Evolutionary conservation across 2,329 filamentous ascomycete species (phyloP).

Genomic region (Alternaria infectoria): DNA sequence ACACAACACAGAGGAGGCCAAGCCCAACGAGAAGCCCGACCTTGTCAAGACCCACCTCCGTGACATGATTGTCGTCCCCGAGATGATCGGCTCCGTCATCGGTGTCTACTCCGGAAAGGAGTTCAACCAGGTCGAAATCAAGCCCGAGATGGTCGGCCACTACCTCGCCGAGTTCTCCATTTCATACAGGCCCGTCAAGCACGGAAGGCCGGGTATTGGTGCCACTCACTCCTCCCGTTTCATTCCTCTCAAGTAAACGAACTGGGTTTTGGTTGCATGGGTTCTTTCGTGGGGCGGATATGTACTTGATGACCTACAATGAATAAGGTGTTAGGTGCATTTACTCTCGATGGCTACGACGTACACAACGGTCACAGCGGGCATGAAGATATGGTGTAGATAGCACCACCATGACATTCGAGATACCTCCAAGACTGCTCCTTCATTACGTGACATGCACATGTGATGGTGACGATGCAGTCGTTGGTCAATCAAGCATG

Average conservation of each 20-base stretch:
- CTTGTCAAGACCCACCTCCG: constrained; percentile 99
- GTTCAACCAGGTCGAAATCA: constrained; percentile 99
- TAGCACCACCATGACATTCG: constrained; percentile 39
- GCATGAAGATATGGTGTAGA: constrained; percentile 41
- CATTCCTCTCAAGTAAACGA: constrained; percentile 96
- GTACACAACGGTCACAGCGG: constrained; percentile 36
- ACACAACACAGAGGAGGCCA: constrained; percentile 35
- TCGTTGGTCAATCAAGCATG: neutral
- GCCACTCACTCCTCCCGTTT: constrained; percentile 99
- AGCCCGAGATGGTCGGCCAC: constrained; percentile 99
- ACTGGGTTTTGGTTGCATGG: constrained; percentile 50
- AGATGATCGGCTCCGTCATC: constrained; percentile 99
- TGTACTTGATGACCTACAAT: constrained; percentile 51
- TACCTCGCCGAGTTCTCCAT: constrained; percentile 99
- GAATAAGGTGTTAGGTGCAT: constrained; percentile 50
- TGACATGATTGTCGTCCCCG: constrained; percentile 99
- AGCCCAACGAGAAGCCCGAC: constrained; percentile 98
- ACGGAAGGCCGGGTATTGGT: constrained; percentile 99
- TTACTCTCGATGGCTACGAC: constrained; percentile 42
- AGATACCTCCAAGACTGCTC: constrained; percentile 32
- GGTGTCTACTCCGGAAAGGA: constrained; percentile 99
- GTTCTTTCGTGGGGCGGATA: constrained; percentile 45
- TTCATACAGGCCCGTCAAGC: constrained; percentile 99
- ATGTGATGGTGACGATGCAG: neutral
- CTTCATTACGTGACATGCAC: neutral